phyloP scores from a whole-genome alignment of 768 basidiomycete species.

The Hypsizygus marmoreus region DNA sequence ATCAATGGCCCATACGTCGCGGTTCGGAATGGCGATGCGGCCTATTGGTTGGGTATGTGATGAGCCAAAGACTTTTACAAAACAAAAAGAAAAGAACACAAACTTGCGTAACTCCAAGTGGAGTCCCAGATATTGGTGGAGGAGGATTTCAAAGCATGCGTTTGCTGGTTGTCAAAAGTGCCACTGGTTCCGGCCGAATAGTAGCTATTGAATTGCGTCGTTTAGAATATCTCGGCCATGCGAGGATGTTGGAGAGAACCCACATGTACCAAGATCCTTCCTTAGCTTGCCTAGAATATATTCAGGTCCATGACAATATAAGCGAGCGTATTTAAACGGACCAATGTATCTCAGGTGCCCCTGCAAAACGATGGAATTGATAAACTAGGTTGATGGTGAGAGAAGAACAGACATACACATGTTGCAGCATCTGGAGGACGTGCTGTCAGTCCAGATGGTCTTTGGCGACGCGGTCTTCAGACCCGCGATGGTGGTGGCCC shows the following conservation, averaged over 20 bases:
- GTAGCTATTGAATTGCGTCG: constrained; percentile 22
- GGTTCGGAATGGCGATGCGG: constrained; percentile 31
- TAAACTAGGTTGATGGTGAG: not conserved
- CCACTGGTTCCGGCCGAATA: constrained; percentile 32
- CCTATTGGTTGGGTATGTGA: constrained; percentile 8
- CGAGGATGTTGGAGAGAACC: not conserved
- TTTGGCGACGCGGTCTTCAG: constrained; percentile 37
- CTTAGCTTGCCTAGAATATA: constrained; percentile 14
- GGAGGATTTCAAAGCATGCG: constrained; percentile 32
- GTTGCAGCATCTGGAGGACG: constrained; percentile 30
- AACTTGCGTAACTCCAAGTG: constrained; percentile 32
- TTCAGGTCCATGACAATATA: not conserved
- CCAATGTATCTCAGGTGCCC: constrained; percentile 37
- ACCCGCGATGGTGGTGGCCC: constrained; percentile 30
- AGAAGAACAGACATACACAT: constrained; percentile 19
- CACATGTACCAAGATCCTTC: constrained; percentile 35
- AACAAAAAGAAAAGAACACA: not conserved
- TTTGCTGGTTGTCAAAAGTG: constrained; percentile 34
- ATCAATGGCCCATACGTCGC: constrained; percentile 38
- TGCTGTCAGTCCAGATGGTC: constrained; percentile 30
- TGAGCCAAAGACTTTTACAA: not conserved
- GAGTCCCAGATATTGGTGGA: constrained; percentile 35
- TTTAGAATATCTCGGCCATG: not conserved
- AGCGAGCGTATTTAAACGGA: not conserved
- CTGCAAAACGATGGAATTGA: constrained; percentile 9